phyloP scores from a whole-genome alignment of 2,329 filamentous ascomycete species.

The Pyrenophora teres region DNA sequence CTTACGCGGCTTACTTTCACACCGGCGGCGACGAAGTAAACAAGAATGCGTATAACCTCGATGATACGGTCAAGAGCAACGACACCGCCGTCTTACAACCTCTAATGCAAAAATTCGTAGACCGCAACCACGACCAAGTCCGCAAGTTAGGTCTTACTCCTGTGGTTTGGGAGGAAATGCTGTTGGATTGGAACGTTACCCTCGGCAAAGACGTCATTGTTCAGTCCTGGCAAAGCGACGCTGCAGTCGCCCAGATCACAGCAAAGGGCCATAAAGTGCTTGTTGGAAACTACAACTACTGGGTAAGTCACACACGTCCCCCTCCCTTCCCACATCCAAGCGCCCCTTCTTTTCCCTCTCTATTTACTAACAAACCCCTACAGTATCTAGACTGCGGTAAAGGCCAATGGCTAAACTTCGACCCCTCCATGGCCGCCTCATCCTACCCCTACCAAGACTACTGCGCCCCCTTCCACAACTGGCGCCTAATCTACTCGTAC shows the following conservation, averaged over 20 bases:
- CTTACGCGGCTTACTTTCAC: conserved; percentile 78
- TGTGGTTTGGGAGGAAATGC: conserved; percentile 88
- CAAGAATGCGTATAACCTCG: conserved; percentile 72
- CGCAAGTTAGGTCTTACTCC: conserved; percentile 68
- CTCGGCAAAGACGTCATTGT: conserved; percentile 73
- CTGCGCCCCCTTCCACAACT: conserved; percentile 79
- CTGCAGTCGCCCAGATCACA: conserved; percentile 65
- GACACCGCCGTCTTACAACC: conserved; percentile 68
- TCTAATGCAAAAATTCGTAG: conserved; percentile 77
- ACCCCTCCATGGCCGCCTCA: conserved; percentile 55
- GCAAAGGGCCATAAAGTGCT: conserved; percentile 71
- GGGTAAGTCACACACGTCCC: conserved; percentile 55
- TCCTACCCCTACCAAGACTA: conserved; percentile 79
- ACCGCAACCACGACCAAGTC: conserved; percentile 70
- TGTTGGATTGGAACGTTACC: conserved; percentile 76
- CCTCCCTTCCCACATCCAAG: not conserved
- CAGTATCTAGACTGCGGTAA: conserved; percentile 84
- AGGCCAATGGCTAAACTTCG: conserved; percentile 77
- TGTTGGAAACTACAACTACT: conserved; percentile 76
- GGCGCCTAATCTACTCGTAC: conserved; percentile 80
- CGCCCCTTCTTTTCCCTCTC: no score
- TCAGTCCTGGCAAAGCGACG: conserved; percentile 75
- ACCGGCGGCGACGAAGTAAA: conserved; percentile 89
- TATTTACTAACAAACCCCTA: no score
- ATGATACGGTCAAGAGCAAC: conserved; percentile 70